Evolutionary conservation across 257 asterid species (phyloP), one percentile per base, ranked within the genome.

Genomic region (Lantana camara): DNA sequence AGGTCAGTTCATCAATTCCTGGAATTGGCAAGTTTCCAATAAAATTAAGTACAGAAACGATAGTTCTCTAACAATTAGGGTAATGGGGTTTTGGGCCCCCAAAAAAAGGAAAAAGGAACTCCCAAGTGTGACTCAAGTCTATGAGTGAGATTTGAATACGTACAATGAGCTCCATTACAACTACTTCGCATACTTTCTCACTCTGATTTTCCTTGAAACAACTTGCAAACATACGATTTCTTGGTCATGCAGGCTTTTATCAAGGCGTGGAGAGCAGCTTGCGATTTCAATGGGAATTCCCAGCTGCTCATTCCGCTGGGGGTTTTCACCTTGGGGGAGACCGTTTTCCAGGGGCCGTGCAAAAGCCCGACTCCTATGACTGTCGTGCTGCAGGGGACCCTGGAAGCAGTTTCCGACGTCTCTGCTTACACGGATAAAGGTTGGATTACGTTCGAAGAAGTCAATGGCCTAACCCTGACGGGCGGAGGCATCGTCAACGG

Each of bases 401-500:
- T 83, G n/a, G 70, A 71, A 54, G 95, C 89, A 5, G 72, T 82
- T 4, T 11, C 79, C 0, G 86, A 86, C 68, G 41, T 75, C 14
- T 81, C 91, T 9, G 67, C 63, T 5, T 86, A 77, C 38, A 17
- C 77, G 0, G 70, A 72, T 3, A 74, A 79, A 58, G 91, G 87
- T 3, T 86, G 91, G 91, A 79, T 81, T 17, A 59, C 77, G 0
- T 66, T 86, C 17, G 79, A 76, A 0, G 49, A 58, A 0, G 44
- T 86, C 3, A 55, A 75, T 24, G 88, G 88, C 29, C 34, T 86
- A 2, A 29, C 70, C 1, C 14, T 86, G 29, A 79, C 83, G 0
- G 91, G 95, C 4, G 85, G 95, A 35, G 95, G 95, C 48, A 77
- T 74, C 32, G 53, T 86, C 8, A 77, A 86, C 38, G 91, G 80